Evolutionary conservation across 2,329 filamentous ascomycete genomes (phyloP).

Genomic region (Xylaria digitata): DNA sequence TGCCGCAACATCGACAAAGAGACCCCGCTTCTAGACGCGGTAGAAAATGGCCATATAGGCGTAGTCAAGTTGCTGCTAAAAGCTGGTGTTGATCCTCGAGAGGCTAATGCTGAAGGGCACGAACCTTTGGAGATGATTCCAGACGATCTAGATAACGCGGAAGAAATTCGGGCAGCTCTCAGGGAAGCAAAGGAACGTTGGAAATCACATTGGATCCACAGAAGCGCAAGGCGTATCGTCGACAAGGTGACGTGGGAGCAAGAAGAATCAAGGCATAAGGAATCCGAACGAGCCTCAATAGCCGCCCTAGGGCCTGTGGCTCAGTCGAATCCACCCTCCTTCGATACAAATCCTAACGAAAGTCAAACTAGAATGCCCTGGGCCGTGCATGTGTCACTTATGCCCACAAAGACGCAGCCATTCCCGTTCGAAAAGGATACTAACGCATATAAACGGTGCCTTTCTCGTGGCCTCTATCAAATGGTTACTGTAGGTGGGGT

Average conservation of each 20-base stretch:
- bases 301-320: too few species aligned
- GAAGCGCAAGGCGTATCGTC: too few species aligned
- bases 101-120: slow-evolving; percentile 90
- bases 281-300: too few species aligned
- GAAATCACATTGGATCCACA: too few species aligned
- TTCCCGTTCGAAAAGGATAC: slow-evolving; percentile 73
- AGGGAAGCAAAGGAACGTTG: slow-evolving; percentile 67
- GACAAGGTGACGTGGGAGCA: too few species aligned
- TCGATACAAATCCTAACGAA: too few species aligned
- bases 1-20: slow-evolving; percentile 85
- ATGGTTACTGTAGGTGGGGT: slow-evolving; percentile 65
- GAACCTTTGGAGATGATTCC: slow-evolving; percentile 88
- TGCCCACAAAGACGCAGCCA: slow-evolving; percentile 64
- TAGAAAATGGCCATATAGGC: slow-evolving; percentile 92
- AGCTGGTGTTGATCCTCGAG: slow-evolving; percentile 90
- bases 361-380: slow-evolving; percentile 51
- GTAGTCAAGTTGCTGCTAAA: slow-evolving; percentile 87
- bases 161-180: slow-evolving; percentile 78
- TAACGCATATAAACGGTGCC: slow-evolving; percentile 68
- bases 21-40: slow-evolving; percentile 93
- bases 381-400: slow-evolving; percentile 70
- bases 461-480: slow-evolving; percentile 69
- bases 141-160: slow-evolving; percentile 79
- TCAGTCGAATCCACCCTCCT: too few species aligned
- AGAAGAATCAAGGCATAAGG: too few species aligned